Percentiles rank a stretch among this genome's conserved stretches.
phyloP scores from a whole-genome alignment of 257 asterid species.

The Forsythia viridissima region DNA sequence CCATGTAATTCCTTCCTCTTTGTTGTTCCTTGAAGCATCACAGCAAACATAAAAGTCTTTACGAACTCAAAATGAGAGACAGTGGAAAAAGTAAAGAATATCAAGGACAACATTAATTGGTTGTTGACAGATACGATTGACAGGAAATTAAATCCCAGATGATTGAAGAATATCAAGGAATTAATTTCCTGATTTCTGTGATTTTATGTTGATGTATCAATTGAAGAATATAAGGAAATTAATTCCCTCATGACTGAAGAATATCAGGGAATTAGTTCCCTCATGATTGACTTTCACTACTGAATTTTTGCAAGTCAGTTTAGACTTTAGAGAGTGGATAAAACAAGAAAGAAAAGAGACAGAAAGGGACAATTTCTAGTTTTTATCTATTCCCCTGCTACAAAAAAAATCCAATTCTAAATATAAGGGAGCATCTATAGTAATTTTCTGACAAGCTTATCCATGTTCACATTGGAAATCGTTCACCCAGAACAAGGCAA shows the following conservation, averaged over 20 bases:
- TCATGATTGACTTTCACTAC: neutral
- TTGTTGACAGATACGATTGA: neutral
- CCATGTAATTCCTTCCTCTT: constrained; percentile 98
- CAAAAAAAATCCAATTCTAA: neutral
- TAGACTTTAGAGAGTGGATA: neutral
- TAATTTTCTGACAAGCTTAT: neutral
- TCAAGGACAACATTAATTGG: neutral
- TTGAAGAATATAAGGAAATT: too few relatives aligned
- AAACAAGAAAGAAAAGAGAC: neutral
- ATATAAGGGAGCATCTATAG: neutral
- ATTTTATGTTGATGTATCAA: too few relatives aligned
- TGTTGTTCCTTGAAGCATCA: constrained; percentile 68
- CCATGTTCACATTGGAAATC: neutral
- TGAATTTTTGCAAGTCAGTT: neutral
- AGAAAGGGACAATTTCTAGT: neutral
- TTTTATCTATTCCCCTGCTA: neutral
- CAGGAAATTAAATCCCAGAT: neutral
- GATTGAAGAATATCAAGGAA: neutral
- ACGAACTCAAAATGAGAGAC: constrained; percentile 5
- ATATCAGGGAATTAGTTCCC: neutral
- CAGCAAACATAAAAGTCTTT: constrained; percentile 9
- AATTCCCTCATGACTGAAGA: neutral
- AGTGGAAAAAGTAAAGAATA: neutral
- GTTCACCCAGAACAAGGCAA: neutral
- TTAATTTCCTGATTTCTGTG: too few relatives aligned